Percentiles rank a stretch among this genome's conserved stretches.
These are phyloP conservation scores for Aspergillus sp. DNA, from an alignment of 2,329 filamentous ascomycete genomes.

Conservation along the genomic window DNA sequence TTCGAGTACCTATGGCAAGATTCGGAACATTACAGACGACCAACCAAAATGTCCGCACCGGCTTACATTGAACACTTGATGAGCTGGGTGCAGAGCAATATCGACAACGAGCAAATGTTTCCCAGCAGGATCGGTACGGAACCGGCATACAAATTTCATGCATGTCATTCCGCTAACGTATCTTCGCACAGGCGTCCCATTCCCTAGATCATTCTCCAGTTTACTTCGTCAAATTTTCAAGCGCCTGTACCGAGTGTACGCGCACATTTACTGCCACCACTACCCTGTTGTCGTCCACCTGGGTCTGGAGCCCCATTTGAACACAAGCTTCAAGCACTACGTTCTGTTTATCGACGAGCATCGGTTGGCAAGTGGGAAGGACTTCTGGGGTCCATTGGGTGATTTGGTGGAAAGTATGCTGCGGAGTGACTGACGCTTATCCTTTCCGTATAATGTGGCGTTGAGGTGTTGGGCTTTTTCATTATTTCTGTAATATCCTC, in stretches of 20 bases:
- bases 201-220: constrained; percentile 83
- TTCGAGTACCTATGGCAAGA: constrained; percentile 99
- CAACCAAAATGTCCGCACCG: constrained; percentile 95
- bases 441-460: constrained; percentile 6
- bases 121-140: constrained; percentile 77
- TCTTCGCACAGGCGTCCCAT: constrained; percentile 65
- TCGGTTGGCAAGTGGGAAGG: constrained; percentile 80
- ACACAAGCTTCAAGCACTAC: constrained; percentile 99
- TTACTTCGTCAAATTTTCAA: constrained; percentile 97
- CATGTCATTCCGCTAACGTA: not conserved
- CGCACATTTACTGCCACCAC: constrained; percentile 99
- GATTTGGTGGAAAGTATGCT: constrained; percentile 98
- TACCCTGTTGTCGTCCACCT: constrained; percentile 94
- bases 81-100: constrained; percentile 90
- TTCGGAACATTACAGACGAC: constrained; percentile 83
- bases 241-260: constrained; percentile 96
- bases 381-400: constrained; percentile 93
- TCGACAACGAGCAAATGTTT: constrained; percentile 92
- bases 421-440: constrained; percentile 64
- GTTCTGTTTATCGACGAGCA: constrained; percentile 98
- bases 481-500: not conserved
- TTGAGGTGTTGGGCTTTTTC: constrained; percentile 9
- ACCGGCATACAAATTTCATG: not conserved
- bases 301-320: constrained; percentile 91
- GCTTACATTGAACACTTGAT: constrained; percentile 98